These are phyloP conservation scores for Calophaca sinica DNA, from an alignment of 306 rosid genomes.

Conservation along the genomic window DNA sequence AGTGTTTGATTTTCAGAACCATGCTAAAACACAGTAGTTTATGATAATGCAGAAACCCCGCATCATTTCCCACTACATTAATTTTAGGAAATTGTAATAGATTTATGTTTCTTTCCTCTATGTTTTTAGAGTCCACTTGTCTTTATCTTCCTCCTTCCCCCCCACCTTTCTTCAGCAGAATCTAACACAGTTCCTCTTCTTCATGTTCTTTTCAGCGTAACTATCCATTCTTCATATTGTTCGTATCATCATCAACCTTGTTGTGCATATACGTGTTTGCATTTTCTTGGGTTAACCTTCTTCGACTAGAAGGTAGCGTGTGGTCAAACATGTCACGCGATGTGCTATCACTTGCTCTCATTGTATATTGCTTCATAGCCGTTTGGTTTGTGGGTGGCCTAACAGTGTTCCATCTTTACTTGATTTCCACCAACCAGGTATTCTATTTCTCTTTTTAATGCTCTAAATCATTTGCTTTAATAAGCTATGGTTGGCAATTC, in stretches of 20 bases:
- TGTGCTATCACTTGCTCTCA: conserved; percentile 70
- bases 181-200: conserved; percentile 39
- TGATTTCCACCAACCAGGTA: conserved; percentile 93
- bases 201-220: conserved; percentile 73
- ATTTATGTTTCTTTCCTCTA: neutral
- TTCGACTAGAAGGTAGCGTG: conserved; percentile 53
- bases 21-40: neutral
- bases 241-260: conserved; percentile 75
- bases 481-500: too few species aligned
- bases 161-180: neutral
- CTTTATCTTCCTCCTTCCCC: too few species aligned
- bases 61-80: neutral
- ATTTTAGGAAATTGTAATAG: neutral
- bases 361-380: conserved; percentile 79
- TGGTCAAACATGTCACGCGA: conserved; percentile 62
- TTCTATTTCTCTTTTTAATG: conserved; percentile 6
- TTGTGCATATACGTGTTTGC: conserved; percentile 80
- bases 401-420: conserved; percentile 82
- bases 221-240: conserved; percentile 83
- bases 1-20: too few species aligned
- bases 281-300: conserved; percentile 82
- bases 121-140: neutral
- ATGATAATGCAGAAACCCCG: neutral
- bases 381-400: conserved; percentile 98
- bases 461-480: neutral